Conservation (phyloP, 2,329 filamentous ascomycete genomes). For the Penicillium freii region DNA sequence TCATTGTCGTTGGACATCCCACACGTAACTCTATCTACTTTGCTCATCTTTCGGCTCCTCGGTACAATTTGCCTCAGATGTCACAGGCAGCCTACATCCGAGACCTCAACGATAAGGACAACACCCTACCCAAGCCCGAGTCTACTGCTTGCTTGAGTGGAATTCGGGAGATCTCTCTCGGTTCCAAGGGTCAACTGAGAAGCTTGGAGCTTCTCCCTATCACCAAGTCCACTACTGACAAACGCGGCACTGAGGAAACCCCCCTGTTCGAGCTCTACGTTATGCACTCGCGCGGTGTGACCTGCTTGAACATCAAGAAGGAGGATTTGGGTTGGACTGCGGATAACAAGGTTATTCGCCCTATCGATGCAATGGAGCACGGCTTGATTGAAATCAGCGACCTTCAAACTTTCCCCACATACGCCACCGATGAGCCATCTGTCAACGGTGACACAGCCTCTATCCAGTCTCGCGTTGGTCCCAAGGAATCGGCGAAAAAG, state of each 20-base stretch:
- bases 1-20: conserved; percentile 92
- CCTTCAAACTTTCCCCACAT: conserved; percentile 54
- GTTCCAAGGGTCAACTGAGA: conserved; percentile 78
- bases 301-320: conserved; percentile 80
- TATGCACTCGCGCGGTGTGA: conserved; percentile 97
- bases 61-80: conserved; percentile 77
- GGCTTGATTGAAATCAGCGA: conserved; percentile 74
- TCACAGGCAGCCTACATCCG: conserved; percentile 86
- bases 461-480: conserved; percentile 37
- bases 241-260: conserved; percentile 63
- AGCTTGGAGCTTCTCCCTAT: conserved; percentile 84
- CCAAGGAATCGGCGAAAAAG: conserved; percentile 43
- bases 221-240: conserved; percentile 50
- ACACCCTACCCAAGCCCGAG: conserved; percentile 76
- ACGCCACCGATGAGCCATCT: conserved; percentile 43
- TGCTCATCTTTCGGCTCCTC: conserved; percentile 88
- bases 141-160: conserved; percentile 97
- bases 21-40: conserved; percentile 98
- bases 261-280: conserved; percentile 91
- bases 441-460: conserved; percentile 44
- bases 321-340: conserved; percentile 87
- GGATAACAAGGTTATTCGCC: conserved; percentile 80
- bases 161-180: conserved; percentile 90
- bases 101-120: conserved; percentile 69
- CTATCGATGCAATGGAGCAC: conserved; percentile 71